phyloP scores from a whole-genome alignment of 108 stramenopile genomes.

The Cyclotella atomus region DNA sequence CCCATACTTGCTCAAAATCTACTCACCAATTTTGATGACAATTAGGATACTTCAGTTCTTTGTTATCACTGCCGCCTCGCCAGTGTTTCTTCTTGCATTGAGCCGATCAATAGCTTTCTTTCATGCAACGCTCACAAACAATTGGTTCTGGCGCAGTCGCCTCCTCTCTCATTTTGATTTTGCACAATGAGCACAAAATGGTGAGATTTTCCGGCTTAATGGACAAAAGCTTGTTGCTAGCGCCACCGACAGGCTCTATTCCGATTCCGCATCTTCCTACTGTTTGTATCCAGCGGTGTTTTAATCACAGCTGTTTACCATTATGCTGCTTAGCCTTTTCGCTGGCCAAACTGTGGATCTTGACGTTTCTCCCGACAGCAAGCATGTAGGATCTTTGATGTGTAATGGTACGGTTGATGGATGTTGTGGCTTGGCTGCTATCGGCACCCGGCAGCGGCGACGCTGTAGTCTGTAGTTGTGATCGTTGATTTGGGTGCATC shows the following conservation, averaged over 20 bases:
- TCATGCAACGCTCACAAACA: not conserved
- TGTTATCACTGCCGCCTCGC: not conserved
- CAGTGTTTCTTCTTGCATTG: slow-evolving; percentile 10
- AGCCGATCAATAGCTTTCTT: not conserved
- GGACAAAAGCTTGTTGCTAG: not conserved
- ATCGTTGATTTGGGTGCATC: no score
- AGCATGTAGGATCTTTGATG: not conserved
- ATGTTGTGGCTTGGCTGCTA: not conserved
- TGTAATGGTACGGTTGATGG: no score
- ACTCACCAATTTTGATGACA: slow-evolving; percentile 7
- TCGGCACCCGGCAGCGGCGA: no score
- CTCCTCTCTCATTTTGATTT: slow-evolving; percentile 9
- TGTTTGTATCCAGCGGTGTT: not conserved
- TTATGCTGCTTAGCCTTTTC: slow-evolving; percentile 10
- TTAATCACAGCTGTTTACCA: slow-evolving; percentile 9
- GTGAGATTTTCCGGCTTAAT: slow-evolving; percentile 9
- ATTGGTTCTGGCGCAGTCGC: not conserved
- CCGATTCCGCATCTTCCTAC: not conserved
- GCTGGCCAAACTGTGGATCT: slow-evolving; percentile 1
- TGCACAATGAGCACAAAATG: slow-evolving; percentile 6
- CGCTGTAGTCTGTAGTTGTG: no score
- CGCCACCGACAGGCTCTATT: not conserved
- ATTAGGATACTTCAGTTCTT: not conserved
- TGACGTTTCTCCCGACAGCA: not conserved
- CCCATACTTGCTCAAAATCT: no score